Evolutionary conservation across 139 green algal species (phyloP).

Genomic region (Chlamydomonas sphaeroides): DNA sequence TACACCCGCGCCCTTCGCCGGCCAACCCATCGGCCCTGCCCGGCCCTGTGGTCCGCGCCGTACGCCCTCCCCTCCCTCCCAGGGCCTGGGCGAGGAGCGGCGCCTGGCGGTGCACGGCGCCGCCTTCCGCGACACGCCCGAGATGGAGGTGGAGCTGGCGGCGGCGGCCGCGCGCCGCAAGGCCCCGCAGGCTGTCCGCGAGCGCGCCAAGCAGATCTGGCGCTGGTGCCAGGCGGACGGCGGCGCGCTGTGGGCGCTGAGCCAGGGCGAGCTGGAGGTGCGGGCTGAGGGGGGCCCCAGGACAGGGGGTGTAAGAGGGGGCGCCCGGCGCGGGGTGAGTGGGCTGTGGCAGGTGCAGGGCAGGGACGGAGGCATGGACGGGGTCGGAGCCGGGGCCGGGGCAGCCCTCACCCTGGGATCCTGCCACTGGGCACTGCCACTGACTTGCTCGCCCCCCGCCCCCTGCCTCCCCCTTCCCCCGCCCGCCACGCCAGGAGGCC

Average conservation of each 20-base stretch:
- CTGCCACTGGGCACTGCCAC: too few species aligned
- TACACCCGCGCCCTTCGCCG: too few species aligned
- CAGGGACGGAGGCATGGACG: too few species aligned
- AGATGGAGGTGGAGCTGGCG: conserved; percentile 35
- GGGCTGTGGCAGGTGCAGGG: too few species aligned
- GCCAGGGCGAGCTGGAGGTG: conserved; percentile 35
- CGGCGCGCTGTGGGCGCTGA: conserved; percentile 10
- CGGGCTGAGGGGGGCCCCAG: not conserved
- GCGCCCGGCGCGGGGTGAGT: too few species aligned
- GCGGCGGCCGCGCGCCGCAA: conserved; percentile 5
- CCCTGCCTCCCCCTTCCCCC: not conserved
- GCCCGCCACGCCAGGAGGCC: conserved; percentile 4
- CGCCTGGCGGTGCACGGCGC: conserved; percentile 13
- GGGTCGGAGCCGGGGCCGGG: too few species aligned
- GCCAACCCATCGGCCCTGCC: too few species aligned
- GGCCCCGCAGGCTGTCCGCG: not conserved
- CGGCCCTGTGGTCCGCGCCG: too few species aligned
- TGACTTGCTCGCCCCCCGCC: not conserved
- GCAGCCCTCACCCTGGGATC: too few species aligned
- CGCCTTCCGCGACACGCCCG: conserved; percentile 7
- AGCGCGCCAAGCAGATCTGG: conserved; percentile 29
- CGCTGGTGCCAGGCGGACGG: conserved; percentile 39
- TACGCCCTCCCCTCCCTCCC: not conserved
- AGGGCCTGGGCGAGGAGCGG: conserved; percentile 28
- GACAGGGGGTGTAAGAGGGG: not conserved